Conservation (phyloP, 768 basidiomycete species). For the Termitomyces sp. region DNA sequence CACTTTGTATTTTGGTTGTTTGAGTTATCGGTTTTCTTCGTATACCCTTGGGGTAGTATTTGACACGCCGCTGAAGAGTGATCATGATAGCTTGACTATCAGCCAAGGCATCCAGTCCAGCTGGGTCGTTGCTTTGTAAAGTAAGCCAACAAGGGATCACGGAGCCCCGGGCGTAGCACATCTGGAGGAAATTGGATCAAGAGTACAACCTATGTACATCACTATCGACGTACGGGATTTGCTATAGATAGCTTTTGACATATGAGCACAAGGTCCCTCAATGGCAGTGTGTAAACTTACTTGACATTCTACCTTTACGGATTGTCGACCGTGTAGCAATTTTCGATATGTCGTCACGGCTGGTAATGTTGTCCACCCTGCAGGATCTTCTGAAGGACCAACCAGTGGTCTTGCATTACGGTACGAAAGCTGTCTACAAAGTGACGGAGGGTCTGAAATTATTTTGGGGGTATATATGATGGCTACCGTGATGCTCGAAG, state of each 20-base stretch:
- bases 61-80: conserved; percentile 23
- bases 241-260: conserved; percentile 27
- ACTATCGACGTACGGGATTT: conserved; percentile 24
- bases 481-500: conserved; percentile 12
- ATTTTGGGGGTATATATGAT: conserved; percentile 29
- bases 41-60: conserved; percentile 15
- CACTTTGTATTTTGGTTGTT: conserved; percentile 13
- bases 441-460: conserved; percentile 24
- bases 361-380: conserved; percentile 27
- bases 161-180: conserved; percentile 33
- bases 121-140: conserved; percentile 21
- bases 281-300: conserved; percentile 16
- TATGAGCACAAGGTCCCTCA: background rate
- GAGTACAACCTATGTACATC: background rate
- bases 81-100: conserved; percentile 20
- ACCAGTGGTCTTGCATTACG: conserved; percentile 21
- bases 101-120: conserved; percentile 26
- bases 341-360: conserved; percentile 9
- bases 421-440: conserved; percentile 30
- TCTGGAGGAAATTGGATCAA: conserved; percentile 11
- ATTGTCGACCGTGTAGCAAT: conserved; percentile 17
- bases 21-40: conserved; percentile 1
- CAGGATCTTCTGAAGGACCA: conserved; percentile 27
- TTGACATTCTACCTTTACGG: conserved; percentile 21
- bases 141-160: conserved; percentile 30